These are phyloP conservation scores for Malbranchea cinnamomea DNA, from an alignment of 2,329 filamentous ascomycete genomes.

Conservation along the genomic window DNA sequence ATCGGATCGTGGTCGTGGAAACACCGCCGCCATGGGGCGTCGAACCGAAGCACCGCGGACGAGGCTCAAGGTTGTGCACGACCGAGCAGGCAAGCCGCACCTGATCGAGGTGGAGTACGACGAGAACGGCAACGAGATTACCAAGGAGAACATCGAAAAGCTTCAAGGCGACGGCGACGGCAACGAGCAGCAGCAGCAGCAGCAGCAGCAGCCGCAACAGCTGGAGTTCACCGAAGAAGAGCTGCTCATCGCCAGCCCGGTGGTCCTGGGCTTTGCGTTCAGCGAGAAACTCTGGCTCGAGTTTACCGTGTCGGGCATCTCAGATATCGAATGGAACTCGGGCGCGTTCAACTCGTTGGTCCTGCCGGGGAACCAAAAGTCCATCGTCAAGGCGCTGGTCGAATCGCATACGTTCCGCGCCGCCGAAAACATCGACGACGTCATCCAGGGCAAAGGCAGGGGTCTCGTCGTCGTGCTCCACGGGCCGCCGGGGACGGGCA, in stretches of 20 bases:
- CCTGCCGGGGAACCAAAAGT: conserved; percentile 47
- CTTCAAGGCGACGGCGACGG: conserved; percentile 26
- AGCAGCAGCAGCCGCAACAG: too few species aligned
- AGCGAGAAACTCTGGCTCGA: conserved; percentile 83
- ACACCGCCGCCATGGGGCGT: conserved; percentile 22
- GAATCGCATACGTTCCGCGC: conserved; percentile 72
- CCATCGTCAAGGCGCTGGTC: conserved; percentile 65
- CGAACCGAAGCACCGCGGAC: conserved; percentile 20
- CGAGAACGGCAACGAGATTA: conserved; percentile 40
- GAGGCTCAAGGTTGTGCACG: conserved; percentile 40
- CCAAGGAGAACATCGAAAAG: conserved; percentile 42
- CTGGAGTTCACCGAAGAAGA: conserved; percentile 65
- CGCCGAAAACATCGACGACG: conserved; percentile 67
- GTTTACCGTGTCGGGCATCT: conserved; percentile 63
- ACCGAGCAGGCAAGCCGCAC: conserved; percentile 37
- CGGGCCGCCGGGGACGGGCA: conserved; percentile 74
- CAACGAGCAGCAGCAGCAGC: conserved; percentile 19
- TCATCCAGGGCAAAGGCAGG: conserved; percentile 71
- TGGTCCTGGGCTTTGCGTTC: conserved; percentile 77
- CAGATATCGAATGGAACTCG: conserved; percentile 73
- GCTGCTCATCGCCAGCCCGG: conserved; percentile 66
- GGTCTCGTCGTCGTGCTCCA: conserved; percentile 72
- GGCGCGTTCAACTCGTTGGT: conserved; percentile 72
- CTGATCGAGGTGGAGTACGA: conserved; percentile 42
- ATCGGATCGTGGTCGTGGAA: conserved; percentile 20